Evolutionary conservation across 768 basidiomycete genomes (phyloP).

Genomic region (Albatrellus ellisii): DNA sequence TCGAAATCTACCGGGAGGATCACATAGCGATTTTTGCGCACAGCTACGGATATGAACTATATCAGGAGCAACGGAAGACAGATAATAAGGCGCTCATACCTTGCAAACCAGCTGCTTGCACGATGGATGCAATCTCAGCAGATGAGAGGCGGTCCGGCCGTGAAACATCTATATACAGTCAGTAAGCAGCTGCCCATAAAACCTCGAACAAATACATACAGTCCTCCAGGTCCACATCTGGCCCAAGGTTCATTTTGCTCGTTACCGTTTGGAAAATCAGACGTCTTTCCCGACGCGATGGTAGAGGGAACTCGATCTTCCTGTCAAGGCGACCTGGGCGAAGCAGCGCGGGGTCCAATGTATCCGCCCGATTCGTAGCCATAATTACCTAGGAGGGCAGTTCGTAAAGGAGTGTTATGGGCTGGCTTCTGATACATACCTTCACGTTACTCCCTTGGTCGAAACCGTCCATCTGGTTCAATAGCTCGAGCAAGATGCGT

Average conservation of each 20-base stretch:
- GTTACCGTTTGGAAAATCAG: slow-evolving; percentile 98
- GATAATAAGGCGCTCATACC: slow-evolving; percentile 30
- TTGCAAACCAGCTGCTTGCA: slow-evolving; percentile 95
- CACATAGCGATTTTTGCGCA: slow-evolving; percentile 96
- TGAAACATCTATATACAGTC: slow-evolving; percentile 67
- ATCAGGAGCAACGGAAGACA: no score
- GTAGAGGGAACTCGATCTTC: slow-evolving; percentile 97
- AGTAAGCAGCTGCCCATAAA: background rate
- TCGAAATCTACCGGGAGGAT: slow-evolving; percentile 97
- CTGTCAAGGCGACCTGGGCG: slow-evolving; percentile 96
- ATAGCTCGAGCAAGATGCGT: slow-evolving; percentile 88
- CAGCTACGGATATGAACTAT: slow-evolving; percentile 41
- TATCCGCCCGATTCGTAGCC: slow-evolving; percentile 99
- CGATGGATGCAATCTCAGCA: slow-evolving; percentile 91
- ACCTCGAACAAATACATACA: slow-evolving; percentile 39
- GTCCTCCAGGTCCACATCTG: slow-evolving; percentile 97
- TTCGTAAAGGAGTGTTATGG: no score
- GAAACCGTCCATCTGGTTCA: slow-evolving; percentile 99
- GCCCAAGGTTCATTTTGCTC: slow-evolving; percentile 92
- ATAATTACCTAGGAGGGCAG: slow-evolving; percentile 71
- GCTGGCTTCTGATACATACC: slow-evolving; percentile 32
- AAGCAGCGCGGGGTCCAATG: slow-evolving; percentile 91
- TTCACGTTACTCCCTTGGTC: slow-evolving; percentile 98
- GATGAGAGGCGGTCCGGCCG: slow-evolving; percentile 92
- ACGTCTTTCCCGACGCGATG: slow-evolving; percentile 88